phyloP scores from a whole-genome alignment of 78 protist species.

The Bigelowiella natans region DNA sequence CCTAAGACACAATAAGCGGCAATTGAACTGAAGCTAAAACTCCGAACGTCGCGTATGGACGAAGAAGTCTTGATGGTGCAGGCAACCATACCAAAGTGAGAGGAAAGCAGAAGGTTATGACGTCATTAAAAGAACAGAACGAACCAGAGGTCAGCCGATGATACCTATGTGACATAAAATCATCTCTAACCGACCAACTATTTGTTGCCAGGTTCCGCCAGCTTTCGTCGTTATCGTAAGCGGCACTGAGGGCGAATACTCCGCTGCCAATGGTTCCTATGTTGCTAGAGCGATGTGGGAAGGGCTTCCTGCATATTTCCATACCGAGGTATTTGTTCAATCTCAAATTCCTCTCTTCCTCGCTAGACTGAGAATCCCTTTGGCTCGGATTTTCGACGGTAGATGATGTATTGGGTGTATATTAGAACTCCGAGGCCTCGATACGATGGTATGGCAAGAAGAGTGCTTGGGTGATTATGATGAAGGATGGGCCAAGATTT shows the following conservation, averaged over 20 bases:
- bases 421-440: background rate
- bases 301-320: background rate
- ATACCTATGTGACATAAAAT: too few relatives aligned
- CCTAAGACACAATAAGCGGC: too few relatives aligned
- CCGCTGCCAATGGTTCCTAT: background rate
- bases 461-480: background rate
- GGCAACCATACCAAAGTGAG: too few relatives aligned
- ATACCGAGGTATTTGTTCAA: background rate
- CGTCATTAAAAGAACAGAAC: too few relatives aligned
- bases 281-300: background rate
- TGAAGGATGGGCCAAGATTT: background rate
- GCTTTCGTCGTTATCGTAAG: background rate
- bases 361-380: too few relatives aligned
- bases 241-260: background rate
- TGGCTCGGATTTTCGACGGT: background rate
- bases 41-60: too few relatives aligned
- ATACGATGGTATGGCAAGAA: background rate
- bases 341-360: too few relatives aligned
- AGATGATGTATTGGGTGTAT: background rate
- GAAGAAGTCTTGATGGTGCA: too few relatives aligned
- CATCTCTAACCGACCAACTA: too few relatives aligned
- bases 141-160: too few relatives aligned
- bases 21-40: too few relatives aligned
- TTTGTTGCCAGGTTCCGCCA: background rate
- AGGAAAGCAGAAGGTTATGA: too few relatives aligned